phyloP scores from a whole-genome alignment of 2,329 filamentous ascomycete species.

The Aspergillus floridensis region DNA sequence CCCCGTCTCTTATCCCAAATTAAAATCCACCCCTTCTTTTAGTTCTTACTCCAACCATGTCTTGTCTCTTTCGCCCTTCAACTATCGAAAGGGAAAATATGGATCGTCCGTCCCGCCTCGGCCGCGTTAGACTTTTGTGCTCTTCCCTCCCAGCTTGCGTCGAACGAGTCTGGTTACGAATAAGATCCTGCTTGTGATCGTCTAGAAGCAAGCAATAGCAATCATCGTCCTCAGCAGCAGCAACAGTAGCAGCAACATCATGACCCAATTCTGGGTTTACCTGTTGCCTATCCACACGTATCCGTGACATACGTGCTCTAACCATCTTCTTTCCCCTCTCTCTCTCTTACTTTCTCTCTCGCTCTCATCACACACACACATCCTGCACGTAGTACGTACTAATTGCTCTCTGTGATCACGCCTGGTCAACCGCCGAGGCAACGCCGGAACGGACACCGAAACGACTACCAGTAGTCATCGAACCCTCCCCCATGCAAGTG shows the following conservation, averaged over 20 bases:
- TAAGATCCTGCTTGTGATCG: neutral
- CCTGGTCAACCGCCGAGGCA: neutral
- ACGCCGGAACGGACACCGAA: slow-evolving; percentile 4
- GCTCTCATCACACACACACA: no score
- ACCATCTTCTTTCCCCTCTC: neutral
- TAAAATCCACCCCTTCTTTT: neutral
- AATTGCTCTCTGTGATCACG: no score
- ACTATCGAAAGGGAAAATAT: slow-evolving; percentile 8
- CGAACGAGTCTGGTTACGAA: neutral
- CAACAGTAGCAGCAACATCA: neutral
- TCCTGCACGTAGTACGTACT: no score
- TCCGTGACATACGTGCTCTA: neutral
- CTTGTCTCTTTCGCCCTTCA: neutral
- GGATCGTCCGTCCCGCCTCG: slow-evolving; percentile 20
- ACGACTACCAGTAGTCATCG: neutral
- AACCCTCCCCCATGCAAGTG: neutral
- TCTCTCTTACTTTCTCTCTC: no score
- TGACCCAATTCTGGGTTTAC: neutral
- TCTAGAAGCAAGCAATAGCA: neutral
- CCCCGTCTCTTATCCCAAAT: neutral
- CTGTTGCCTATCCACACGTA: neutral
- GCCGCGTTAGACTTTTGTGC: slow-evolving; percentile 11
- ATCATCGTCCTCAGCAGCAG: neutral
- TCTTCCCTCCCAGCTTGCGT: neutral
- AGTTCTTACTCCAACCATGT: neutral